phyloP scores from a whole-genome alignment of 352 stramenopile species.

The Elongisporangium anandrum region DNA sequence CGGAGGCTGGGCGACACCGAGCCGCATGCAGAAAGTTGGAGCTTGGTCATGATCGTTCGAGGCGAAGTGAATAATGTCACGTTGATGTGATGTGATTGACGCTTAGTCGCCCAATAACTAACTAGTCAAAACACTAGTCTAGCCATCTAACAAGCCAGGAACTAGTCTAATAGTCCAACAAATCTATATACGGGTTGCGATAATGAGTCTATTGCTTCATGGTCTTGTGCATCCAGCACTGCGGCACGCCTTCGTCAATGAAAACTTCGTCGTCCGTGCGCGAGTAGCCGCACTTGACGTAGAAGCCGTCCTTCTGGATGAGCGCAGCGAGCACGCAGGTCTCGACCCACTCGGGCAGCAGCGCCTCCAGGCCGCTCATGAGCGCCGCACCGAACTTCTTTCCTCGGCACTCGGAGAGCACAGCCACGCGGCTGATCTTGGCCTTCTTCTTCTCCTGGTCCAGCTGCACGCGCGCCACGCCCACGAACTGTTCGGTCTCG shows the following conservation, averaged over 20 bases:
- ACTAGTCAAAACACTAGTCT: too few relatives aligned
- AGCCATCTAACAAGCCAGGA: too few relatives aligned
- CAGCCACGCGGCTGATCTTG: constrained; percentile 45
- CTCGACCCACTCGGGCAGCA: constrained; percentile 22
- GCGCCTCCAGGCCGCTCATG: constrained; percentile 35
- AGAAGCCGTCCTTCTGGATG: constrained; percentile 22
- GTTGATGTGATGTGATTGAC: too few relatives aligned
- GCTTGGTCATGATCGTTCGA: too few relatives aligned
- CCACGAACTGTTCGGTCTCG: constrained; percentile 47
- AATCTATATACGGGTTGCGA: not conserved
- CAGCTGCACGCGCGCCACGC: constrained; percentile 33
- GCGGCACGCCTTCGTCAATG: constrained; percentile 19
- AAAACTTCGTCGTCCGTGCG: constrained; percentile 20
- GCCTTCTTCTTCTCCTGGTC: constrained; percentile 26
- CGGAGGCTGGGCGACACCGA: too few relatives aligned
- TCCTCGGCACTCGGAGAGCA: constrained; percentile 45
- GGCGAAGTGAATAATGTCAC: too few relatives aligned
- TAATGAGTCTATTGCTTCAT: not conserved
- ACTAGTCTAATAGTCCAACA: too few relatives aligned
- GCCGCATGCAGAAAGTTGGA: too few relatives aligned
- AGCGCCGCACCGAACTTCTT: constrained; percentile 39
- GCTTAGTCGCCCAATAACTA: too few relatives aligned
- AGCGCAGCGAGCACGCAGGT: constrained; percentile 33
- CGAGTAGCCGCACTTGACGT: constrained; percentile 22
- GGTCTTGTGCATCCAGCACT: constrained; percentile 24